Percentiles rank a stretch among this genome's conserved stretches.
Conservation (phyloP, 306 rosid genomes). For the Dryas drummondii region DNA sequence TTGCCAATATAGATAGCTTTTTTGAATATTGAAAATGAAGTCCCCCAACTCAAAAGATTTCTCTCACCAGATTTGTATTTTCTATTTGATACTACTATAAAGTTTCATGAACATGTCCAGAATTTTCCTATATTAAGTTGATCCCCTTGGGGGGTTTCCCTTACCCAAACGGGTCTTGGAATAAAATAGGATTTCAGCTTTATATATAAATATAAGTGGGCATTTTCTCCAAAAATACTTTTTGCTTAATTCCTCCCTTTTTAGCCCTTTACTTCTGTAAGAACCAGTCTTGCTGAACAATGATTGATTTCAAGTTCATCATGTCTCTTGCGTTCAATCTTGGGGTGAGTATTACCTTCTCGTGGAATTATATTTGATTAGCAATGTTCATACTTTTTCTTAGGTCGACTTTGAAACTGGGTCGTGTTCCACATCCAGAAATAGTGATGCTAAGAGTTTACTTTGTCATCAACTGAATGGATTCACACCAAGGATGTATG, state of each 20-base stretch:
- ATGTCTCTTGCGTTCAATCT: background rate
- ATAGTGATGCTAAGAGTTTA: constrained; percentile 19
- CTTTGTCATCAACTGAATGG: constrained; percentile 28
- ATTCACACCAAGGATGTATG: constrained; percentile 37
- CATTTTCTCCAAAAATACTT: too few species aligned
- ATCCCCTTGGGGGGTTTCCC: background rate
- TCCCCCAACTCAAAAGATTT: too few species aligned
- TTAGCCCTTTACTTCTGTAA: background rate
- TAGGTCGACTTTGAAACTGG: constrained; percentile 48
- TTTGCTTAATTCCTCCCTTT: background rate
- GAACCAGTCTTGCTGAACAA: background rate
- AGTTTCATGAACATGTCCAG: background rate
- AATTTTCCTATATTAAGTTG: background rate
- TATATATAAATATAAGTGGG: too few species aligned
- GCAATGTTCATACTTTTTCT: constrained; percentile 7
- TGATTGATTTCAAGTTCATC: constrained; percentile 1
- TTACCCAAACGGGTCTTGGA: too few species aligned
- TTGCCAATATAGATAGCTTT: background rate
- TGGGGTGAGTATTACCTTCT: background rate
- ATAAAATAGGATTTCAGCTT: too few species aligned
- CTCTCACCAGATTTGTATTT: background rate
- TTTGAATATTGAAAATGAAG: background rate
- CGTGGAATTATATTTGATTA: constrained; percentile 4
- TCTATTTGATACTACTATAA: background rate
- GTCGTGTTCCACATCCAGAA: constrained; percentile 29